phyloP scores from a whole-genome alignment of 768 basidiomycete species.

The Phanerochaete sordida region DNA sequence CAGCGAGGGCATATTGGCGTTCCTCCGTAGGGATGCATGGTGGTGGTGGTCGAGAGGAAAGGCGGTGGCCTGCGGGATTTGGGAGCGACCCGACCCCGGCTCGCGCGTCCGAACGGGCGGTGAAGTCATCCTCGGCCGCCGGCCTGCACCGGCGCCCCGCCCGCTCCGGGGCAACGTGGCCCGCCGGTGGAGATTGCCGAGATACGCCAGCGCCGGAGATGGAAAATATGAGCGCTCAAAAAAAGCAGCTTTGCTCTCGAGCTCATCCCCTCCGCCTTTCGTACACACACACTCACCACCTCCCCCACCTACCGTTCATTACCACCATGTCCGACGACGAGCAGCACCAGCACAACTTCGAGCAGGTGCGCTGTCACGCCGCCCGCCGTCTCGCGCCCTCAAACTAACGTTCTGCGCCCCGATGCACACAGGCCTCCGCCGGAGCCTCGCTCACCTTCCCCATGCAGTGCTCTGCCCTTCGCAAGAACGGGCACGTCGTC shows the following conservation, averaged over 20 bases:
- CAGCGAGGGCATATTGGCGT: slow-evolving; percentile 74
- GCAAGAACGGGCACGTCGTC: slow-evolving; percentile 90
- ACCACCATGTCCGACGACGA: slow-evolving; percentile 86
- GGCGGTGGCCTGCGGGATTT: not conserved
- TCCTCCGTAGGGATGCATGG: slow-evolving; percentile 72
- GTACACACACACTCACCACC: slow-evolving; percentile 13
- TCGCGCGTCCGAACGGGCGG: not conserved
- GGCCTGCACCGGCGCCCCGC: not conserved
- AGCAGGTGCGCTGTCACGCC: slow-evolving; percentile 50
- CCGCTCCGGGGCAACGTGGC: not conserved
- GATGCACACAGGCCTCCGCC: slow-evolving; percentile 49
- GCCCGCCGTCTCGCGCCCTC: not conserved
- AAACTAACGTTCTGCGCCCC: not conserved
- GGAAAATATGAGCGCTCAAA: slow-evolving; percentile 27
- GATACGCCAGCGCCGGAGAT: slow-evolving; percentile 35
- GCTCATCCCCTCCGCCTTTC: slow-evolving; percentile 13
- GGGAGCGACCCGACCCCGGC: not conserved
- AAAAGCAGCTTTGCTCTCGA: slow-evolving; percentile 16
- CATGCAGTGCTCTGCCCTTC: slow-evolving; percentile 96
- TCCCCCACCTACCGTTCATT: slow-evolving; percentile 22
- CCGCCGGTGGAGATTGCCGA: slow-evolving; percentile 20
- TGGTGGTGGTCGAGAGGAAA: slow-evolving; percentile 9
- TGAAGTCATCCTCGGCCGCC: not conserved
- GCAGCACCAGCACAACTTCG: slow-evolving; percentile 81
- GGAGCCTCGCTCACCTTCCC: slow-evolving; percentile 80